Evolutionary conservation across 2,329 filamentous ascomycete species (phyloP).

Genomic region (Colletotrichum euphorbiae): DNA sequence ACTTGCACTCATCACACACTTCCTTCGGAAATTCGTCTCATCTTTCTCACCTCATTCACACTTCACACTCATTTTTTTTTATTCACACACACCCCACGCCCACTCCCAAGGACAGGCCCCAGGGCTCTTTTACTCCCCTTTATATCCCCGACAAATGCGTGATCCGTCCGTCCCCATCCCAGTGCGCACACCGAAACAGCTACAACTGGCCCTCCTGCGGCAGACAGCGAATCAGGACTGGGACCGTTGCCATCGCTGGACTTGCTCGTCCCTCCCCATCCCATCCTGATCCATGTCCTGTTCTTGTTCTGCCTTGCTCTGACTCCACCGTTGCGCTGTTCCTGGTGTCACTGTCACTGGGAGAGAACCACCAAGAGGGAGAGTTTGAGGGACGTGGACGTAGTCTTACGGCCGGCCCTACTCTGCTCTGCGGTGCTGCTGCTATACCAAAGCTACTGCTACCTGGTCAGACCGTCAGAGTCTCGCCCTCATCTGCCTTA

Average conservation of each 20-base stretch:
- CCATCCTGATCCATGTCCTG: constrained; percentile 17
- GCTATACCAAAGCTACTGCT: too few species aligned
- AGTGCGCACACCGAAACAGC: constrained; percentile 47
- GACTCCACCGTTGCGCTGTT: not conserved
- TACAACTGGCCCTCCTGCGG: constrained; percentile 46
- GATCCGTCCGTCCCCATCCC: constrained; percentile 46
- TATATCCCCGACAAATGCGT: constrained; percentile 48
- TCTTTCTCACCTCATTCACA: not conserved
- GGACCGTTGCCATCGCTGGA: constrained; percentile 43
- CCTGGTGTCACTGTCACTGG: not conserved
- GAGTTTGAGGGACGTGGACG: not conserved
- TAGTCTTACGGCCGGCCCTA: too few species aligned
- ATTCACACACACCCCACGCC: constrained; percentile 9
- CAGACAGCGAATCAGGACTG: constrained; percentile 49
- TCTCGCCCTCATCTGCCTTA: not conserved
- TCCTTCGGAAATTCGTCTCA: constrained; percentile 6
- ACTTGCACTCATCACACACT: not conserved
- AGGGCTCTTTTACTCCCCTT: constrained; percentile 42
- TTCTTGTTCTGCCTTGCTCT: constrained; percentile 14
- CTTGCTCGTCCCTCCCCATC: constrained; percentile 43
- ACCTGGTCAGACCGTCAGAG: not conserved
- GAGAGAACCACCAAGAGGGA: constrained; percentile 2
- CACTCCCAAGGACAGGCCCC: constrained; percentile 8
- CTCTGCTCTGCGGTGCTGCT: too few species aligned
- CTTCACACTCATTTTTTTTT: constrained; percentile 4